Percentiles rank a stretch among this genome's conserved stretches.
Conservation (phyloP, 495 filamentous ascomycete genomes). For the Opeltia flavorubescens region DNA sequence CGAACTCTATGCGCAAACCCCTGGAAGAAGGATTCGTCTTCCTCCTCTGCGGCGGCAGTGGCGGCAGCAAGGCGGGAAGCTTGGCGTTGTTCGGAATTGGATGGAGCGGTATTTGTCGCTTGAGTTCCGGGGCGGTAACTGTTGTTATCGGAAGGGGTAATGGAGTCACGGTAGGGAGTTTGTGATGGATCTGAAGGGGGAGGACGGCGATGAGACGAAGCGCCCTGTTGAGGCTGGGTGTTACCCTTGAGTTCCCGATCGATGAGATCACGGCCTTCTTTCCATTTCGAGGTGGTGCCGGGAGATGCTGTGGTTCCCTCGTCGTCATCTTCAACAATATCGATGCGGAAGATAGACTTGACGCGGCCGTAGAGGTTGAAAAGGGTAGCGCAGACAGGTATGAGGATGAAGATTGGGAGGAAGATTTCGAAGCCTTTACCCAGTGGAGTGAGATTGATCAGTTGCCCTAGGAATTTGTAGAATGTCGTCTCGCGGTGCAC, state of each 20-base stretch:
- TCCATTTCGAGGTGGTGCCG: conserved; percentile 65
- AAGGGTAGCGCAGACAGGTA: conserved; percentile 68
- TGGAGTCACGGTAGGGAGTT: neutral
- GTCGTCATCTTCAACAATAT: conserved; percentile 53
- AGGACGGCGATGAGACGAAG: conserved; percentile 21
- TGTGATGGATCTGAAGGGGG: conserved; percentile 3
- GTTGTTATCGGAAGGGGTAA: neutral
- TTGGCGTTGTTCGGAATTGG: conserved; percentile 11
- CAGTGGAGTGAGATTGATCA: conserved; percentile 73
- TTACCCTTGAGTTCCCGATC: conserved; percentile 65
- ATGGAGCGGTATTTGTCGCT: neutral
- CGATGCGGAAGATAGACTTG: conserved; percentile 66
- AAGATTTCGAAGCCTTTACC: conserved; percentile 75
- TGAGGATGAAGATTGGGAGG: conserved; percentile 73
- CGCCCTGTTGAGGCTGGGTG: conserved; percentile 14
- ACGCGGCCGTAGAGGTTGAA: conserved; percentile 79
- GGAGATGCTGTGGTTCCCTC: conserved; percentile 48
- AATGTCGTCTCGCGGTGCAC: conserved; percentile 63
- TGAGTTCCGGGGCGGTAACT: neutral
- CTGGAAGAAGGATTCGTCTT: conserved; percentile 70
- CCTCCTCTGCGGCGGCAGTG: conserved; percentile 38
- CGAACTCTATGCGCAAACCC: conserved; percentile 70
- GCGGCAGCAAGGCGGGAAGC: conserved; percentile 17
- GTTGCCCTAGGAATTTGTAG: conserved; percentile 69
- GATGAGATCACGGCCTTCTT: conserved; percentile 87